phyloP scores from a whole-genome alignment of 805 yeast genomes.

The Wilhelminamyces savonicus region DNA sequence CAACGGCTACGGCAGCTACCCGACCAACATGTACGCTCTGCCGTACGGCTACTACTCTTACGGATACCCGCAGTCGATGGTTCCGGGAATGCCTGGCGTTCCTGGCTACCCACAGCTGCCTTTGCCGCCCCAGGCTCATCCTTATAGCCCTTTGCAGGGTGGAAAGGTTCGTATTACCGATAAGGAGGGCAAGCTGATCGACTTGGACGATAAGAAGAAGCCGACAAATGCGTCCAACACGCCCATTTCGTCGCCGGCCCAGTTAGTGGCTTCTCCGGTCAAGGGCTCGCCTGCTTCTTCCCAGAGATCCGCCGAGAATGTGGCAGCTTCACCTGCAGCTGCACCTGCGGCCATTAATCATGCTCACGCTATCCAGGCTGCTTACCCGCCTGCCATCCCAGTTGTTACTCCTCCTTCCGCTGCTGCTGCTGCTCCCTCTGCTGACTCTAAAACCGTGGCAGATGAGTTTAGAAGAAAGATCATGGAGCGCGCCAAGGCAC shows the following conservation, averaged over 20 bases:
- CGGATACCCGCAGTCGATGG: constrained; percentile 9
- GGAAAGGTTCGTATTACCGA: constrained; percentile 33
- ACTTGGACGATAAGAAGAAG: constrained; percentile 36
- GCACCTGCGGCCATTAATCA: not conserved
- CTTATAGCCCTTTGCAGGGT: constrained; percentile 7
- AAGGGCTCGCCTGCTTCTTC: constrained; percentile 7
- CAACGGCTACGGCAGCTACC: constrained; percentile 15
- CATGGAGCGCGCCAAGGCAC: constrained; percentile 18
- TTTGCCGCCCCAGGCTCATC: constrained; percentile 4
- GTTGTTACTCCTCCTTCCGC: constrained; percentile 4
- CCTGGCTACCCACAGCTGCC: constrained; percentile 4
- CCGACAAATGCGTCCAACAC: constrained; percentile 16
- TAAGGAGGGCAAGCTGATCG: constrained; percentile 36
- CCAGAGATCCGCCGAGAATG: constrained; percentile 6
- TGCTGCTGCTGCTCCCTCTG: constrained; percentile 2
- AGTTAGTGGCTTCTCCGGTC: constrained; percentile 4
- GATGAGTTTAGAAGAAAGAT: constrained; percentile 34
- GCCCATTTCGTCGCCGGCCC: constrained; percentile 28
- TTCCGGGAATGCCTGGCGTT: constrained; percentile 8
- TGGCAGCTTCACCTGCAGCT: constrained; percentile 1
- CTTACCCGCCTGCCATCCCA: constrained; percentile 1
- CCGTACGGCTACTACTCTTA: constrained; percentile 16
- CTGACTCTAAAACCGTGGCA: constrained; percentile 17
- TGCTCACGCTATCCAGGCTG: constrained; percentile 1
- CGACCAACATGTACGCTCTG: constrained; percentile 16